phyloP scores from a whole-genome alignment of 1,139 yeast genomes.

The Ogataea hybrid region DNA sequence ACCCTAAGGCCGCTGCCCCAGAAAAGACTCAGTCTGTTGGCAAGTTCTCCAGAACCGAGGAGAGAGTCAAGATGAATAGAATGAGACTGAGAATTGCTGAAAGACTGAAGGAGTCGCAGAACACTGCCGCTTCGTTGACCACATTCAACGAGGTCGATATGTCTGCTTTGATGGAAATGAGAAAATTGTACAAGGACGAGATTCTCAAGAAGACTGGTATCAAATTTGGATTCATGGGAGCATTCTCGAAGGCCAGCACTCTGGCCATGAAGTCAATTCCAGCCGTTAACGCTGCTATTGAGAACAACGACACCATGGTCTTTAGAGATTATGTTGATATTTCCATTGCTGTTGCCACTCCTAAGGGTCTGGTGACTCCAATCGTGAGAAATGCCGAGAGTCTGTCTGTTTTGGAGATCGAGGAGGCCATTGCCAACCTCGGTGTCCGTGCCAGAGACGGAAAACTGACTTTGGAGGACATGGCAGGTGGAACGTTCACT shows the following conservation, averaged over 20 bases:
- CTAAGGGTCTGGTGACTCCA: constrained; percentile 98
- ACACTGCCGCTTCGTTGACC: constrained; percentile 97
- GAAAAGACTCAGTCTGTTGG: constrained; percentile 37
- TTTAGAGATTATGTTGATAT: constrained; percentile 96
- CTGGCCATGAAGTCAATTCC: constrained; percentile 96
- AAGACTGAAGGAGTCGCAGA: constrained; percentile 98
- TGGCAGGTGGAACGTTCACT: constrained; percentile 99
- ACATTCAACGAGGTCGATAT: constrained; percentile 98
- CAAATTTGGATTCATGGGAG: constrained; percentile 99
- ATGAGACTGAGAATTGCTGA: constrained; percentile 99
- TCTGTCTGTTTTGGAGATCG: constrained; percentile 83
- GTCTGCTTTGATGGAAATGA: constrained; percentile 89
- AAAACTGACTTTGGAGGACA: constrained; percentile 93
- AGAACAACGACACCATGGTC: constrained; percentile 87
- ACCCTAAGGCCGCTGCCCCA: constrained; percentile 22
- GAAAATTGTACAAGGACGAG: constrained; percentile 96
- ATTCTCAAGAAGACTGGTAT: constrained; percentile 90
- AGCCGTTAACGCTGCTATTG: constrained; percentile 93
- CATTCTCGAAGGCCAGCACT: constrained; percentile 91
- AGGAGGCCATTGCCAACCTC: constrained; percentile 75
- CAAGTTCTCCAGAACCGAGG: constrained; percentile 78
- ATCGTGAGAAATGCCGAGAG: constrained; percentile 97
- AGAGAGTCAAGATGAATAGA: constrained; percentile 97
- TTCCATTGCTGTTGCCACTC: constrained; percentile 97
- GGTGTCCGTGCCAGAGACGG: constrained; percentile 97